Conservation (phyloP, 768 basidiomycete species). For the Xerocomellus amylosporus region DNA sequence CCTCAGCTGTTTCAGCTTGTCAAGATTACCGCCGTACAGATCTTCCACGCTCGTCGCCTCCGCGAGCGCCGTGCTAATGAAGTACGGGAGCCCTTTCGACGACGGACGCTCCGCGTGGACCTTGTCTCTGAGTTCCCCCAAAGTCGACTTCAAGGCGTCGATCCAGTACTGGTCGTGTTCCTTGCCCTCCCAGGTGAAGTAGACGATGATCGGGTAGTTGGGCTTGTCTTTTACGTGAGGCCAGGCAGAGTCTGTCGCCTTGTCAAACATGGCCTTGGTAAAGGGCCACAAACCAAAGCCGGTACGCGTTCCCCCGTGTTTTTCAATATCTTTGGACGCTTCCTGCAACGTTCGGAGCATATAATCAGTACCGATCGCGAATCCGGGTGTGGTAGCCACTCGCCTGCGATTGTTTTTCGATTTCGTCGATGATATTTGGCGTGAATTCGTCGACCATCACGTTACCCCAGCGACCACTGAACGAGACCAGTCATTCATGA, state of each 20-base stretch:
- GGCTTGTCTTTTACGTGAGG: slow-evolving; percentile 6
- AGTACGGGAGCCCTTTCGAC: slow-evolving; percentile 2
- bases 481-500: background rate
- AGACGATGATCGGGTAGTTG: slow-evolving; percentile 15
- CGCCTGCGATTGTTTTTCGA: background rate
- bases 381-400: background rate
- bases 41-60: background rate
- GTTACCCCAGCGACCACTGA: slow-evolving; percentile 14
- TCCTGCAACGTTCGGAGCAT: background rate
- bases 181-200: slow-evolving; percentile 12
- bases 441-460: slow-evolving; percentile 14
- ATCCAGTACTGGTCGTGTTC: slow-evolving; percentile 12
- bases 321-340: background rate
- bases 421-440: slow-evolving; percentile 4
- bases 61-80: slow-evolving; percentile 7
- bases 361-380: background rate
- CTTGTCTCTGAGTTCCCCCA: background rate
- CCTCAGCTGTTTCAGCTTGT: background rate
- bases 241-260: slow-evolving; percentile 12
- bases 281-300: slow-evolving; percentile 16
- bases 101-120: background rate
- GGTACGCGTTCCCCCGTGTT: background rate
- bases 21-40: slow-evolving; percentile 8
- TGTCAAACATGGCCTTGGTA: slow-evolving; percentile 11
- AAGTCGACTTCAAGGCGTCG: background rate